Base-by-base conservation (phyloP, 139 green algal genomes). In the Asterochloris erici region DNA sequence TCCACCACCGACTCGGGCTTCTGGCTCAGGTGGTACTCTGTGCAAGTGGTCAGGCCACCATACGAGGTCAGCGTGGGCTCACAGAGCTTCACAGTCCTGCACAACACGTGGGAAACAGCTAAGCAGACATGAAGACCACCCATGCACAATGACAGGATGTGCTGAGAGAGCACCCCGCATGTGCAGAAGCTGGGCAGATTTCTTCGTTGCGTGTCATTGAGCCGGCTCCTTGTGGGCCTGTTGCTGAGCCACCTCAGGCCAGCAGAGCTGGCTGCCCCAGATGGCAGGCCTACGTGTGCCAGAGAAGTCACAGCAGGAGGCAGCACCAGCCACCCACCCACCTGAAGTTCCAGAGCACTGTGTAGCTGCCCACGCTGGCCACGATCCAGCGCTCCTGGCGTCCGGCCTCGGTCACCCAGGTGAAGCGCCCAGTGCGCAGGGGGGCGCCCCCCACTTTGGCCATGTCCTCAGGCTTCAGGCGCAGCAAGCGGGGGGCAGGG, bases 291-390 rank as follows among this genome's bases (percentile, higher is more conserved):
- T 71, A 23, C 66, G 4, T 71, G 66, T 71, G 17, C 19, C 66
- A 9, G 19, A 71, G 38, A 6, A 54, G 38, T 6, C 38, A 54
- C 38, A 54, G 38, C 38, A 6, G 38, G 38, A 54, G 38, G 38
- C 38, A 6, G 38, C 38, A 54, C 38, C 38, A 2, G 38, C 38
- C 6, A 6, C 38, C 38, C 38, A 54, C 69, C 0, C 21, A 77
- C 84, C 85, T 85, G 84, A 97, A 96, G 85, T 97, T 97, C 95
- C 94, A 97, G 12, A 96, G 87, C 28, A 98, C 90, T 9, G 89
- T 94, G 87, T 91, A 94, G 84, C 89, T 91, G 78, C 94, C 95
- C 75, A 90, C 95, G 17, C 83, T 89, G 61, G 93, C 94, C 63
- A 95, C 94, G 61, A 97, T 90, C 91, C 93, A 98, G 47, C 95